These are phyloP conservation scores for Zelopaecilomyces penicillatus DNA, from an alignment of 2,329 filamentous ascomycete genomes.

Conservation along the genomic window DNA sequence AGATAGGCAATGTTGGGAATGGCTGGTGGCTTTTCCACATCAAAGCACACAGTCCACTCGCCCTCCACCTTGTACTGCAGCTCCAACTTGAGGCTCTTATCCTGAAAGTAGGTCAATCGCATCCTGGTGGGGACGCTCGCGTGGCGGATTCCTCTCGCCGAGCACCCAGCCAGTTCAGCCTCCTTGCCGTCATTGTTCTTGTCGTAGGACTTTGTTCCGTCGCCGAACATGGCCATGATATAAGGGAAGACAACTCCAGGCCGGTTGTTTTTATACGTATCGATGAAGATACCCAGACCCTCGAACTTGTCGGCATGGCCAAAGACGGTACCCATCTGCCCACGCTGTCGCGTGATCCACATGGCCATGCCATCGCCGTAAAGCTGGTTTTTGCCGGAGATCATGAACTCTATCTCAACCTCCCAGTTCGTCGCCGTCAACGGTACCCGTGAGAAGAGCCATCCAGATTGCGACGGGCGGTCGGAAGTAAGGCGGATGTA, in stretches of 20 bases:
- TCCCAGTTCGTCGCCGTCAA: slow-evolving; percentile 98
- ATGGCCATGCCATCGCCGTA: slow-evolving; percentile 96
- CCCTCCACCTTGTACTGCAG: slow-evolving; percentile 88
- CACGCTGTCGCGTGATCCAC: slow-evolving; percentile 95
- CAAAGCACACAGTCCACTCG: slow-evolving; percentile 87
- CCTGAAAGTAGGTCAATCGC: slow-evolving; percentile 90
- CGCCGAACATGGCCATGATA: slow-evolving; percentile 96
- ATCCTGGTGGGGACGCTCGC: slow-evolving; percentile 73
- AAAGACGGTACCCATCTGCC: slow-evolving; percentile 73
- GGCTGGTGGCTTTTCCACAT: slow-evolving; percentile 58
- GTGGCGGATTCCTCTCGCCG: slow-evolving; percentile 82
- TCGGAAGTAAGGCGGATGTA: slow-evolving; percentile 92
- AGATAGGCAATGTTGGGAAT: slow-evolving; percentile 72
- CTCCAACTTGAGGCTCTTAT: slow-evolving; percentile 83
- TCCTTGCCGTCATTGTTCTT: slow-evolving; percentile 90
- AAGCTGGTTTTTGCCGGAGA: slow-evolving; percentile 79
- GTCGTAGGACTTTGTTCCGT: slow-evolving; percentile 83
- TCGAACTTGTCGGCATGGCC: slow-evolving; percentile 84
- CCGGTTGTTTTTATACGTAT: slow-evolving; percentile 99
- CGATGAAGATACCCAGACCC: slow-evolving; percentile 89
- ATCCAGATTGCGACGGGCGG: slow-evolving; percentile 81
- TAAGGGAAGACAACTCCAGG: slow-evolving; percentile 94
- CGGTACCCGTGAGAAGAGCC: slow-evolving; percentile 88
- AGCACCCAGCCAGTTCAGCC: slow-evolving; percentile 89
- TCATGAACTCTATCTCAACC: slow-evolving; percentile 92